Conservation (phyloP, 768 basidiomycete species). For the Lactarius hengduanensis region DNA sequence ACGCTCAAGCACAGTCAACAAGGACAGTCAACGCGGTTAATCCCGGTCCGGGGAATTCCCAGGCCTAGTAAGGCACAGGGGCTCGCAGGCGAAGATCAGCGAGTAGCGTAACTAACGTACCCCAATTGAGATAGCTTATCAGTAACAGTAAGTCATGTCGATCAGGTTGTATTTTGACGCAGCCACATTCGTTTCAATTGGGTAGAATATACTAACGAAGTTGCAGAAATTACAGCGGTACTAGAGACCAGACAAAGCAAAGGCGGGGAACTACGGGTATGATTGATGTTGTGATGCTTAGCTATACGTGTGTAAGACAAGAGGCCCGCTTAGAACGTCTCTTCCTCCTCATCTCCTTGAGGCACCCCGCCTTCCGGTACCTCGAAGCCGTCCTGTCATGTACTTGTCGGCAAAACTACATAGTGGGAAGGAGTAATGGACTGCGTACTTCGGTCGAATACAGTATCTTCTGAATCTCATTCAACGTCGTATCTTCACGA, state of each 20-base stretch:
- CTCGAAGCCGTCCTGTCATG: constrained; percentile 83
- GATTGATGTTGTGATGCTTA: constrained; percentile 19
- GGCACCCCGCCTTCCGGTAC: constrained; percentile 62
- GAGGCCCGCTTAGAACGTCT: constrained; percentile 55
- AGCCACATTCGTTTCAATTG: background rate
- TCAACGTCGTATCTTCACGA: constrained; percentile 59
- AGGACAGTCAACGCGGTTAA: background rate
- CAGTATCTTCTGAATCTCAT: constrained; percentile 86
- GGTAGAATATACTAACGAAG: constrained; percentile 17
- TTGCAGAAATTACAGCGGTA: constrained; percentile 18
- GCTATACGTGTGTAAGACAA: constrained; percentile 16
- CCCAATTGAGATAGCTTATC: background rate
- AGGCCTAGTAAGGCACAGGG: too few relatives aligned
- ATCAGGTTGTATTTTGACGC: background rate
- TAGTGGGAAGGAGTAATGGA: constrained; percentile 3
- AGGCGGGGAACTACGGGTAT: constrained; percentile 23
- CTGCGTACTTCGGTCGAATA: constrained; percentile 87
- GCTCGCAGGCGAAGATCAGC: background rate
- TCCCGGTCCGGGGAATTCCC: background rate
- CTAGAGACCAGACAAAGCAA: constrained; percentile 23
- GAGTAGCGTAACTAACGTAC: background rate
- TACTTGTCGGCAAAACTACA: constrained; percentile 20
- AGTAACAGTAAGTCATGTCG: background rate
- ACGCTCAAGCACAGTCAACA: background rate
- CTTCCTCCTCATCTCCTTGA: constrained; percentile 69